Conservation (phyloP, 1,284 basidiomycete genomes). For the Malassezia equina region DNA sequence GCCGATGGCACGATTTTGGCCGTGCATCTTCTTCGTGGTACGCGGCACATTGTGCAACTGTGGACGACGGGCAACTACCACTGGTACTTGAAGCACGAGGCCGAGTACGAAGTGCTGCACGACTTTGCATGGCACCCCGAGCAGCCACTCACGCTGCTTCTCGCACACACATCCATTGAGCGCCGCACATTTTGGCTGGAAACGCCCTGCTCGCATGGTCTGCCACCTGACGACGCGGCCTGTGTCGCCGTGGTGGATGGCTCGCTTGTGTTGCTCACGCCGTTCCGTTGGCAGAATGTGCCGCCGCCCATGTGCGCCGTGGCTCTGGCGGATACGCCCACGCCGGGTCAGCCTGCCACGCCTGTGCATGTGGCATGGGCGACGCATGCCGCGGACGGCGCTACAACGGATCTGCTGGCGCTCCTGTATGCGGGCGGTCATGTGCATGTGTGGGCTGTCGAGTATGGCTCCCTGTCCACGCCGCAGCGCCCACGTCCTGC, state of each 20-base stretch:
- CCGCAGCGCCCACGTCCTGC: not conserved
- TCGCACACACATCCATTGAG: slow-evolving; percentile 56
- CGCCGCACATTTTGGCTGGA: slow-evolving; percentile 64
- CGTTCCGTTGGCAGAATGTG: slow-evolving; percentile 83
- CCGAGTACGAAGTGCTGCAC: slow-evolving; percentile 17
- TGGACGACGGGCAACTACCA: slow-evolving; percentile 95
- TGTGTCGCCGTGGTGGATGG: slow-evolving; percentile 86
- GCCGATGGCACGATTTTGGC: slow-evolving; percentile 75
- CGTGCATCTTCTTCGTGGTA: slow-evolving; percentile 47
- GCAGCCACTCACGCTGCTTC: slow-evolving; percentile 58
- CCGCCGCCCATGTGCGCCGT: slow-evolving; percentile 80
- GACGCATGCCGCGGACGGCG: slow-evolving; percentile 51
- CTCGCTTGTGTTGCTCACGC: slow-evolving; percentile 69
- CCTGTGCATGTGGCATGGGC: slow-evolving; percentile 53
- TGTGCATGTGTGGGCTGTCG: slow-evolving; percentile 58
- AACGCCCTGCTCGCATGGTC: slow-evolving; percentile 58
- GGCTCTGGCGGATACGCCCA: not conserved
- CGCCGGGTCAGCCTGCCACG: not conserved
- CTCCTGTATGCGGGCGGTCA: slow-evolving; percentile 55
- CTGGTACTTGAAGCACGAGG: slow-evolving; percentile 57
- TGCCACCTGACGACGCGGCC: slow-evolving; percentile 68
- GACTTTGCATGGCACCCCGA: slow-evolving; percentile 85
- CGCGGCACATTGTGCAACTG: slow-evolving; percentile 58
- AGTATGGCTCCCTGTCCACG: slow-evolving; percentile 23
- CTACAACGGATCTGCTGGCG: slow-evolving; percentile 55